phyloP scores from a whole-genome alignment of 768 basidiomycete species.

The Lactifluus hygrophoroides region DNA sequence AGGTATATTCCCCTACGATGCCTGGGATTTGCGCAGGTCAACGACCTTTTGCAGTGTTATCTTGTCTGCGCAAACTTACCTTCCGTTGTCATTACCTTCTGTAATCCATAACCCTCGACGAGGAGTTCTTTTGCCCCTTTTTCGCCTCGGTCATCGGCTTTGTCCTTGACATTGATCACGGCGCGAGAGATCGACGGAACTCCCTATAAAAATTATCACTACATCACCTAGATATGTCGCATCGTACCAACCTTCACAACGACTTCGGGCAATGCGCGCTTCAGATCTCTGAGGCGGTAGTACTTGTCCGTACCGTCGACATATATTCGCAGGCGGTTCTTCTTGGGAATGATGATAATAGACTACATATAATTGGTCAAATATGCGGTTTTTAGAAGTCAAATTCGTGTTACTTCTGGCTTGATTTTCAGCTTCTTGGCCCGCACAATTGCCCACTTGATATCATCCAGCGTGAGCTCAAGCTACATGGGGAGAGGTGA shows the following conservation, averaged over 20 bases:
- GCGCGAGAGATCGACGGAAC: constrained; percentile 83
- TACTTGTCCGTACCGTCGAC: constrained; percentile 72
- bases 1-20: constrained; percentile 85
- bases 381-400: not conserved
- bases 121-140: constrained; percentile 87
- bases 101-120: constrained; percentile 94
- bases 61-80: constrained; percentile 38
- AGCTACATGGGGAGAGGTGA: constrained; percentile 40
- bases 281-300: constrained; percentile 77
- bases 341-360: constrained; percentile 67
- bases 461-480: constrained; percentile 85
- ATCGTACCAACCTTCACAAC: constrained; percentile 71
- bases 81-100: constrained; percentile 95
- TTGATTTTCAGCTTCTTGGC: constrained; percentile 90
- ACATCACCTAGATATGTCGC: not conserved
- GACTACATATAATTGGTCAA: constrained; percentile 35
- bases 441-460: constrained; percentile 84
- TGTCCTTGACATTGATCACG: constrained; percentile 92
- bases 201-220: constrained; percentile 43
- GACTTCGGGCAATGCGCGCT: constrained; percentile 73
- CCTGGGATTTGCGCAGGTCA: constrained; percentile 37
- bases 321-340: constrained; percentile 70
- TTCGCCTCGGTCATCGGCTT: constrained; percentile 67
- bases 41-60: not conserved
- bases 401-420: constrained; percentile 48